Percentiles rank a stretch among this genome's conserved stretches.
Conservation (phyloP, 305 asterid species). For the Striga hermonthica region DNA sequence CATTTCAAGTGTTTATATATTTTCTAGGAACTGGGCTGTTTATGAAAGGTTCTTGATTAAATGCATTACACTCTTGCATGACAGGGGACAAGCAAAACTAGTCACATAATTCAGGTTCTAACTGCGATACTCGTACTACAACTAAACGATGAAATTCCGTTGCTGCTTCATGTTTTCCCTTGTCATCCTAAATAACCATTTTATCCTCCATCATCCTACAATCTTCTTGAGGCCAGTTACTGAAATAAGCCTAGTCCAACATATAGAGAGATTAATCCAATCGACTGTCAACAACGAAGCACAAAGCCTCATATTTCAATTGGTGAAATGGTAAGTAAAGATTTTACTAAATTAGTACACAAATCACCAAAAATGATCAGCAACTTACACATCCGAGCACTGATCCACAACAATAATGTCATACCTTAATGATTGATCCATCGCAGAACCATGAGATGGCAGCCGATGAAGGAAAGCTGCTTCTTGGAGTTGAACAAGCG, state of each 20-base stretch:
- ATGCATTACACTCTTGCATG: background rate
- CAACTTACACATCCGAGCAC: too few species aligned
- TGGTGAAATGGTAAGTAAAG: background rate
- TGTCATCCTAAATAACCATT: background rate
- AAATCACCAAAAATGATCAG: background rate
- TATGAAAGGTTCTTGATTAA: too few species aligned
- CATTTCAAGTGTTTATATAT: too few species aligned
- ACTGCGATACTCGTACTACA: background rate
- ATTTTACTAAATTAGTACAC: background rate
- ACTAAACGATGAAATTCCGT: background rate
- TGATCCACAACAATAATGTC: background rate
- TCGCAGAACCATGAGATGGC: slow-evolving; percentile 62
- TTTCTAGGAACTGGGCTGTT: too few species aligned
- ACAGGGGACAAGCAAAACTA: background rate
- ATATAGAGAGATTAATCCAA: background rate
- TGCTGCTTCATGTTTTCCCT: background rate
- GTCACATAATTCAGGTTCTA: background rate
- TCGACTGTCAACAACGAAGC: background rate
- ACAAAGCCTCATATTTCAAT: background rate
- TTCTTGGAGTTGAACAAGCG: slow-evolving; percentile 88
- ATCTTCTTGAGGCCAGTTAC: background rate
- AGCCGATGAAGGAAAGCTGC: slow-evolving; percentile 59
- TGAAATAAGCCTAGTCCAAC: background rate
- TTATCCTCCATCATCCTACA: background rate
- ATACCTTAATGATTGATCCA: slow-evolving; percentile 69